Conservation (phyloP, 345 rosid genomes). For the Raphanus sativus region DNA sequence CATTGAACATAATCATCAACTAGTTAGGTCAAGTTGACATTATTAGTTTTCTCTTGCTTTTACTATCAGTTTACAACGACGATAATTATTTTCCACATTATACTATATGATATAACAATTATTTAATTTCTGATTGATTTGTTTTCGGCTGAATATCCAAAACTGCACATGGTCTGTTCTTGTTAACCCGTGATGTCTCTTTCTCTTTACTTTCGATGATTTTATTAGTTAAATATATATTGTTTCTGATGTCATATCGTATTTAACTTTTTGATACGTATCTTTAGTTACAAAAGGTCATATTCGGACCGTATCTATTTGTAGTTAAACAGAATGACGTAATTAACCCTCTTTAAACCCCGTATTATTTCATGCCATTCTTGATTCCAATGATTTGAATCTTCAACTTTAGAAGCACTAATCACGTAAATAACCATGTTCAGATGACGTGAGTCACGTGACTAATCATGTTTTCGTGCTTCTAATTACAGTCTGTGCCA, state of each 20-base stretch:
- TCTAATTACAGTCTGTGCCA: constrained; percentile 75
- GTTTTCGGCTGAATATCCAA: constrained; percentile 13
- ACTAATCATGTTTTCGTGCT: not conserved
- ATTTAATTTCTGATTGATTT: constrained; percentile 4
- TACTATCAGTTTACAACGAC: not conserved
- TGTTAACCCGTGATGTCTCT: constrained; percentile 17
- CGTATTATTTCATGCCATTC: not conserved
- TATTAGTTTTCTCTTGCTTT: constrained; percentile 9
- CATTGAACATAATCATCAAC: constrained; percentile 30
- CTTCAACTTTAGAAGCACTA: not conserved
- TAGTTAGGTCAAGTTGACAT: constrained; percentile 28
- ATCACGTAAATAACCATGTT: constrained; percentile 18
- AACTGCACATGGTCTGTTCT: constrained; percentile 35
- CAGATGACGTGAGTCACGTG: constrained; percentile 21
- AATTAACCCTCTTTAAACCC: not conserved
- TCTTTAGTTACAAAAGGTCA: constrained; percentile 27
- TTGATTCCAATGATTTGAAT: not conserved
- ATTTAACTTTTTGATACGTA: not conserved
- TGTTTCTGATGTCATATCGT: constrained; percentile 11
- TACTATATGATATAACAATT: not conserved
- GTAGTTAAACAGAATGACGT: not conserved
- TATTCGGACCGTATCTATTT: constrained; percentile 21
- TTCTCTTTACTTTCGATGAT: not conserved
- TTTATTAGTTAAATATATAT: not conserved
- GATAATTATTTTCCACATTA: constrained; percentile 12